These are phyloP conservation scores for Podaxis rugospora DNA, from an alignment of 768 basidiomycete genomes.

Conservation along the genomic window DNA sequence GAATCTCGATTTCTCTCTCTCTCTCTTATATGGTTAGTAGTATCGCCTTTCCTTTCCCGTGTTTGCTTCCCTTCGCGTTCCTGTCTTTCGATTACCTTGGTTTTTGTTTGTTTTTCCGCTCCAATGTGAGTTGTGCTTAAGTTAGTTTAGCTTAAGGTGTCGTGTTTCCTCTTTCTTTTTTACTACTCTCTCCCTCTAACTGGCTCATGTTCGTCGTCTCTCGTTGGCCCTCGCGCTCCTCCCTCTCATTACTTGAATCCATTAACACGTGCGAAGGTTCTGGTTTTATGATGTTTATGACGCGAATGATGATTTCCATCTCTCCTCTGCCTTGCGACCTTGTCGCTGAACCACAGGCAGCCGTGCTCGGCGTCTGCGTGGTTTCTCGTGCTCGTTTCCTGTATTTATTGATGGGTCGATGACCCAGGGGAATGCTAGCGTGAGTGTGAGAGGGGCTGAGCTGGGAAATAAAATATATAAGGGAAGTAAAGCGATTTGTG, in stretches of 20 bases:
- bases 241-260: background rate
- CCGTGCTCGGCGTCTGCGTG: no score
- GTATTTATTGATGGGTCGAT: no score
- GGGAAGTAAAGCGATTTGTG: no score
- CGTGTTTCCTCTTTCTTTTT: background rate
- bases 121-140: background rate
- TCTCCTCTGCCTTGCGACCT: no score
- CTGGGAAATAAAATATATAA: no score
- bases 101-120: background rate
- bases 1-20: background rate
- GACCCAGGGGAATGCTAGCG: no score
- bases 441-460: no score
- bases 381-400: no score
- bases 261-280: background rate
- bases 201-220: background rate
- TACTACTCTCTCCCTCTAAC: background rate
- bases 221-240: background rate
- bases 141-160: background rate
- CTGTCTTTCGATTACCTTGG: background rate
- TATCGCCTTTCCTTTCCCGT: background rate
- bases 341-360: no score
- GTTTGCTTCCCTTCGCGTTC: background rate
- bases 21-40: background rate
- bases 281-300: background rate
- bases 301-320: background rate